phyloP scores from a whole-genome alignment of 768 basidiomycete species.

The Tylopilus sp. region DNA sequence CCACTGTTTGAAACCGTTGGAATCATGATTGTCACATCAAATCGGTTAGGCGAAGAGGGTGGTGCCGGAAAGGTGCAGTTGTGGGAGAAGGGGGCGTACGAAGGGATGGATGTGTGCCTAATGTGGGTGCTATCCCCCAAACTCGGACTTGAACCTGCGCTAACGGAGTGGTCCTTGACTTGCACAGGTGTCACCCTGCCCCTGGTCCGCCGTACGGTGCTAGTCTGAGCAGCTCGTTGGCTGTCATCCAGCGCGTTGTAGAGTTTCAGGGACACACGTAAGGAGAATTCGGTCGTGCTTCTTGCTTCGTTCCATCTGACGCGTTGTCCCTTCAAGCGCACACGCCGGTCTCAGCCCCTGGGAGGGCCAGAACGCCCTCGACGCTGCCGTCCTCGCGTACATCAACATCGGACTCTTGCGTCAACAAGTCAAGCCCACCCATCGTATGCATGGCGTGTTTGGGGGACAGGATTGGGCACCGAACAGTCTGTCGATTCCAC shows the following conservation, averaged over 20 bases:
- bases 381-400: conserved; percentile 83
- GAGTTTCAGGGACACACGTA: conserved; percentile 77
- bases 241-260: conserved; percentile 52
- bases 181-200: conserved; percentile 71
- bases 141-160: no score
- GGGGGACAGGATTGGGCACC: conserved; percentile 72
- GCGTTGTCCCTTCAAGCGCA: conserved; percentile 43
- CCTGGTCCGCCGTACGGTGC: conserved; percentile 67
- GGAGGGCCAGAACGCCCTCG: conserved; percentile 81
- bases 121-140: conserved; percentile 47
- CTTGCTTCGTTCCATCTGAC: not conserved
- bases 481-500: conserved; percentile 55
- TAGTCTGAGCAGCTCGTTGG: conserved; percentile 61
- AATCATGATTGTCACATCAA: no score
- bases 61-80: conserved; percentile 69
- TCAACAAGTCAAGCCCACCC: conserved; percentile 75
- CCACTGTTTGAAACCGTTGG: no score
- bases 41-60: conserved; percentile 47
- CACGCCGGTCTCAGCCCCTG: conserved; percentile 82
- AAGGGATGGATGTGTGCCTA: conserved; percentile 71
- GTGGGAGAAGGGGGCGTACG: conserved; percentile 66
- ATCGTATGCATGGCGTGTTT: conserved; percentile 79
- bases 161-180: not conserved
- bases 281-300: conserved; percentile 9
- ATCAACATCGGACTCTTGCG: conserved; percentile 74